These are phyloP conservation scores for Sarocladiaceae sp. DNA, from an alignment of 2,329 filamentous ascomycete genomes.

Conservation along the genomic window DNA sequence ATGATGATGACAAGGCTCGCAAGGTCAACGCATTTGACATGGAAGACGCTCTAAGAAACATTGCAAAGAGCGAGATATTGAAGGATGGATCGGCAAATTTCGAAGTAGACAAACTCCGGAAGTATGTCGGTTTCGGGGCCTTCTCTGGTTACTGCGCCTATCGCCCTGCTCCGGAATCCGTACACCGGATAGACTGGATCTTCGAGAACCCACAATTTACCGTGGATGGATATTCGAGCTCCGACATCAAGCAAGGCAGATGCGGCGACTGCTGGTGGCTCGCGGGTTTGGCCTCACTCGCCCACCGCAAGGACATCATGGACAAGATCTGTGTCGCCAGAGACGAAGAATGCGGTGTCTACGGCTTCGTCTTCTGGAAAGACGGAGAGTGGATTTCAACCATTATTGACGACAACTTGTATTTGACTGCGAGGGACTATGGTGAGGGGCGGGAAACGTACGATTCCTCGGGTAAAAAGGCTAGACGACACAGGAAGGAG, in stretches of 20 bases:
- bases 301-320: slow-evolving; percentile 61
- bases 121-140: slow-evolving; percentile 12
- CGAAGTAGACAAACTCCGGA: slow-evolving; percentile 14
- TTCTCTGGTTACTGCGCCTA: slow-evolving; percentile 8
- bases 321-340: slow-evolving; percentile 62
- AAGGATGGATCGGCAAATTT: slow-evolving; percentile 14
- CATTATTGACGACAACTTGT: slow-evolving; percentile 66
- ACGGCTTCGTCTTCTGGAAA: slow-evolving; percentile 70
- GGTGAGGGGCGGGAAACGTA: slow-evolving; percentile 31
- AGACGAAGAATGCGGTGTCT: slow-evolving; percentile 65
- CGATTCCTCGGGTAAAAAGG: slow-evolving; percentile 43
- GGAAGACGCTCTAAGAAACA: slow-evolving; percentile 14
- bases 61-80: slow-evolving; percentile 14
- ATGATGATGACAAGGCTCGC: slow-evolving; percentile 11
- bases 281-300: slow-evolving; percentile 64
- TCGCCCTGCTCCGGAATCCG: slow-evolving; percentile 25
- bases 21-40: slow-evolving; percentile 10
- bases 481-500: slow-evolving; percentile 55
- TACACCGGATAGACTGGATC: slow-evolving; percentile 40
- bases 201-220: slow-evolving; percentile 37
- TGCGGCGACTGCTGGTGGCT: slow-evolving; percentile 73
- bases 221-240: slow-evolving; percentile 33
- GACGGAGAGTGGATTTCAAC: slow-evolving; percentile 69
- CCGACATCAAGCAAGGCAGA: slow-evolving; percentile 37
- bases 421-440: slow-evolving; percentile 32